Evolutionary conservation across 169 alveolate species (phyloP).

Genomic region (Babesia gibsoni): DNA sequence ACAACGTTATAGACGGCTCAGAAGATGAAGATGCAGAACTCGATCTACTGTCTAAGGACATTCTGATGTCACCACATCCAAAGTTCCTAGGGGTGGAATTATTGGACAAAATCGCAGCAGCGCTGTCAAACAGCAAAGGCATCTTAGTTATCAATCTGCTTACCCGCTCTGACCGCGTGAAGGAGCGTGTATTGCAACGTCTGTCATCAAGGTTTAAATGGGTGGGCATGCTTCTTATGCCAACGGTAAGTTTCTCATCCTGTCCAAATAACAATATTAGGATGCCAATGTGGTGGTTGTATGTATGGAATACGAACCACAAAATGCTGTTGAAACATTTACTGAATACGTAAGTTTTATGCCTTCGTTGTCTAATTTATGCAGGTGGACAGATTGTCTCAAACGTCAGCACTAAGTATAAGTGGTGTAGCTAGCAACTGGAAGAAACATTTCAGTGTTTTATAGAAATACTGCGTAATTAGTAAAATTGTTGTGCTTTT

Average conservation of each 20-base stretch:
- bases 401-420: neutral
- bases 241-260: conserved; percentile 1
- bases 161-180: conserved; percentile 24
- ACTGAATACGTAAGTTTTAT: conserved; percentile 19
- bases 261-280: neutral
- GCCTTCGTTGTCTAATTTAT: neutral
- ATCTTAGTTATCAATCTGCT: conserved; percentile 34
- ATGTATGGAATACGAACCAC: neutral
- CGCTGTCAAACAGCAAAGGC: conserved; percentile 2
- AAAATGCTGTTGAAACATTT: neutral
- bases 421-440: neutral
- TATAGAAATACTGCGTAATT: neutral
- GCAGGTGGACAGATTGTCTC: conserved; percentile 24
- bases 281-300: conserved; percentile 34
- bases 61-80: conserved; percentile 56
- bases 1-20: conserved; percentile 32
- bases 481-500: neutral
- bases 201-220: conserved; percentile 18
- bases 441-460: neutral
- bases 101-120: neutral
- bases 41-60: conserved; percentile 2
- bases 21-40: neutral
- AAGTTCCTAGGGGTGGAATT: conserved; percentile 19
- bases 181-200: conserved; percentile 23
- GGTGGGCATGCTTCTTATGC: conserved; percentile 40